These are phyloP conservation scores for Talaromyces trachyspermus DNA, from an alignment of 495 filamentous ascomycete genomes.

Conservation along the genomic window DNA sequence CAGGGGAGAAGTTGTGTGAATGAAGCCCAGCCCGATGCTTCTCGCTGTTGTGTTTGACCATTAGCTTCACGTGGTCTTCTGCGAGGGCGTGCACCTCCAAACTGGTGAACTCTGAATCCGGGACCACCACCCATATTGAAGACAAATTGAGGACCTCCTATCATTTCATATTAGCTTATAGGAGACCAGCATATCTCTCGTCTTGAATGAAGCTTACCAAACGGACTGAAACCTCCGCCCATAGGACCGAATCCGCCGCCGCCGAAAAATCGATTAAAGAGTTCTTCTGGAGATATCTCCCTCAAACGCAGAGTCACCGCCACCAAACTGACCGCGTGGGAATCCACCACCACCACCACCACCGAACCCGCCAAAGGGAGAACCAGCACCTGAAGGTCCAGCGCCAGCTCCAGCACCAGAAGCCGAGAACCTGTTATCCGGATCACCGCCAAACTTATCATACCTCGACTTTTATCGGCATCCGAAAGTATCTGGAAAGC, in stretches of 20 bases:
- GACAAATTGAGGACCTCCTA: constrained; percentile 75
- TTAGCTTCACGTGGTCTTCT: constrained; percentile 63
- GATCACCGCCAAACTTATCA: constrained; percentile 85
- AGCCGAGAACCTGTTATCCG: constrained; percentile 73
- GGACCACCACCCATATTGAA: constrained; percentile 86
- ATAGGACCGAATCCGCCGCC: constrained; percentile 47
- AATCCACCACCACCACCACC: constrained; percentile 51
- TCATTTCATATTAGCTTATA: constrained; percentile 30
- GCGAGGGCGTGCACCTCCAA: constrained; percentile 62
- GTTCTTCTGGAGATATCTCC: constrained; percentile 94
- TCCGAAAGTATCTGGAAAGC: constrained; percentile 93
- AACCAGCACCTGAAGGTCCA: constrained; percentile 29
- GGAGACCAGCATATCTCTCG: background rate
- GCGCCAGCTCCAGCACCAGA: constrained; percentile 41
- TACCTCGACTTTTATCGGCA: constrained; percentile 81
- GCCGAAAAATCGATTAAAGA: constrained; percentile 95
- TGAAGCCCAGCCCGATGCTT: constrained; percentile 36
- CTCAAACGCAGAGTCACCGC: constrained; percentile 61
- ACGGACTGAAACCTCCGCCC: constrained; percentile 50
- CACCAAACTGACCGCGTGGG: constrained; percentile 37
- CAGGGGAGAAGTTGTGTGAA: constrained; percentile 70
- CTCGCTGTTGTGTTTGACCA: constrained; percentile 41
- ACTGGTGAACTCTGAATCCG: constrained; percentile 78
- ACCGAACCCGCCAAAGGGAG: constrained; percentile 70
- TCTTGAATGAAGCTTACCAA: constrained; percentile 41